A percentile compares a stretch with the other conserved stretches of the same genome.
These are phyloP conservation scores for Debaryomyces maramus DNA, from an alignment of 805 yeast genomes.

Conservation along the genomic window DNA sequence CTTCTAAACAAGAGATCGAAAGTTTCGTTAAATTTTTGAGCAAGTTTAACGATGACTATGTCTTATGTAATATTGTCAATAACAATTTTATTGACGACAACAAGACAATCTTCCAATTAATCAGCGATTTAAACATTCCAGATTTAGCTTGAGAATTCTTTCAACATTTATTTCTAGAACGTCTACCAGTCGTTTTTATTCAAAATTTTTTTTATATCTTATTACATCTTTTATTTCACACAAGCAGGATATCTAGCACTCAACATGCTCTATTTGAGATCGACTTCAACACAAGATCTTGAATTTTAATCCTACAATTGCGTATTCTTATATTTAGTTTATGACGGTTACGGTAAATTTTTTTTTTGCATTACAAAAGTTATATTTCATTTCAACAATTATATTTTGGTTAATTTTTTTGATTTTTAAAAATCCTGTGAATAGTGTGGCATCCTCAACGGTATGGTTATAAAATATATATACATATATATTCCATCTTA, in stretches of 20 bases:
- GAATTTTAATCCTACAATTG: constrained; percentile 12
- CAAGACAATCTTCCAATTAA: constrained; percentile 55
- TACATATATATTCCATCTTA: constrained; percentile 1
- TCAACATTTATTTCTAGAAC: not conserved
- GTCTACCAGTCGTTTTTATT: not conserved
- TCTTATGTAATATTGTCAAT: constrained; percentile 85
- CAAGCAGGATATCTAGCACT: constrained; percentile 30
- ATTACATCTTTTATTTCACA: constrained; percentile 17
- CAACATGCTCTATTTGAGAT: constrained; percentile 32
- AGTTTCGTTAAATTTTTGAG: constrained; percentile 44
- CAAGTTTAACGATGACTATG: constrained; percentile 56
- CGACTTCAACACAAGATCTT: constrained; percentile 25
- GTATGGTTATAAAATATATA: constrained; percentile 31
- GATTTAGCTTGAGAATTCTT: constrained; percentile 6
- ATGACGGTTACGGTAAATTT: constrained; percentile 14
- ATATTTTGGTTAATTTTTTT: constrained; percentile 15
- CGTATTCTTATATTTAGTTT: constrained; percentile 22
- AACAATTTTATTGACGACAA: constrained; percentile 67
- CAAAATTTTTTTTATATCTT: constrained; percentile 4
- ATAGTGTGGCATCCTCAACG: constrained; percentile 51
- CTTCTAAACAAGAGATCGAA: constrained; percentile 28
- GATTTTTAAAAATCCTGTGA: constrained; percentile 29
- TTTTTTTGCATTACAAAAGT: constrained; percentile 5
- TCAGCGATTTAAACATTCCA: constrained; percentile 34
- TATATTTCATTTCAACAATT: constrained; percentile 32